Evolutionary conservation across 805 yeast species (phyloP), one percentile per base, ranked within the genome.

Genomic region (Wilhelminamyces savonicus): DNA sequence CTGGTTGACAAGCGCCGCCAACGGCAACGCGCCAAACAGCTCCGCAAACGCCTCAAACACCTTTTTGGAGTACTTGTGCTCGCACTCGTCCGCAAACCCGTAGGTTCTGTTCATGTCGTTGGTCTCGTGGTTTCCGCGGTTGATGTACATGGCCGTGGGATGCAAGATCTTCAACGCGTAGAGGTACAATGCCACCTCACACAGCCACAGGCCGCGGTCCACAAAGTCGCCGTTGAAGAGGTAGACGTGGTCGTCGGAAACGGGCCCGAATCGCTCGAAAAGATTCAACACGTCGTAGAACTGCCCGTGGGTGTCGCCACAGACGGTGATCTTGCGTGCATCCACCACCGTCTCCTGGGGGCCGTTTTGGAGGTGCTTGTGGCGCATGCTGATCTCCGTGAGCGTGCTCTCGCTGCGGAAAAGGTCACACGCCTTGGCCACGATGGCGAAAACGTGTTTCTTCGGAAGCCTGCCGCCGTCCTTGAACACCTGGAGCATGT

Each of bases 221-320:
- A 92, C 98, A 59, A 92, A 90, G 59, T 92, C 98, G 25, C 98
- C 98, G 49, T 92, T 92, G 65, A 92, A 90, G 27, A 92, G 58
- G 51, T 84, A 92, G 4, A 77, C 69, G 52, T 88, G 97, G 3
- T 61, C 56, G 3, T 68, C 62, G 4, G 66, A 50, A 0, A 90
- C 94, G 43, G 66, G 58, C 11, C 97, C 97, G 49, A 77, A 88
- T 25, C 52, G 67, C 20, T 69, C 55, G 56, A 92, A 90, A 30
- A 92, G 69, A 50, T 87, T 81, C 46, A 90, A 58, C 30, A 92
- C 78, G 52, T 92, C 98, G 48, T 74, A 90, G 52, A 82, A 87
- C 58, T 92, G 98, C 23, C 98, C 98, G 54, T 92, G 98, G 1
- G 97, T 90, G 55, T 92, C 98, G 42, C 98, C 98, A 44, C 95